These are phyloP conservation scores for Oryza rufipogon DNA, from an alignment of 176 grass and related monocot genomes.

Conservation along the genomic window DNA sequence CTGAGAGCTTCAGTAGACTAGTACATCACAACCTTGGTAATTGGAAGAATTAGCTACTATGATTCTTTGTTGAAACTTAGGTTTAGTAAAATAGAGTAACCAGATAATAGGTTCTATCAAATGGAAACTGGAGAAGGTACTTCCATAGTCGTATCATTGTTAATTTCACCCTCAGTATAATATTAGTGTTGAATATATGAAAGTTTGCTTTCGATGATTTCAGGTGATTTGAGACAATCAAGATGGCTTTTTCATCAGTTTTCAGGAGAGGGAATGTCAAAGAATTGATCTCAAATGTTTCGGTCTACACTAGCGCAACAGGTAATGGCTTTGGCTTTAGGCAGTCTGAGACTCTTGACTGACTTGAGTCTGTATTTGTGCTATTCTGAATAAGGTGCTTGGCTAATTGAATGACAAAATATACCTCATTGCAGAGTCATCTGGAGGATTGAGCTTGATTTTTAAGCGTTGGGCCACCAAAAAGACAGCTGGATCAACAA, in stretches of 20 bases:
- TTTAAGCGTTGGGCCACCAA: slow-evolving; percentile 92
- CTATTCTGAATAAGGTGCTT: slow-evolving; percentile 12
- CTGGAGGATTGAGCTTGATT: slow-evolving; percentile 66
- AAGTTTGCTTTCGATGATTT: not conserved
- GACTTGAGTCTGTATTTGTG: not conserved
- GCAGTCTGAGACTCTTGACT: not conserved
- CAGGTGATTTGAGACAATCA: slow-evolving; percentile 25
- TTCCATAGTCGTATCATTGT: not conserved
- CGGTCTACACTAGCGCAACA: slow-evolving; percentile 49
- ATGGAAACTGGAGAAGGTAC: not conserved
- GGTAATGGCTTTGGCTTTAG: slow-evolving; percentile 37
- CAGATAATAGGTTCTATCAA: not conserved
- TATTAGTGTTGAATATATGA: not conserved
- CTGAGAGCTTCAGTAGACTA: not conserved
- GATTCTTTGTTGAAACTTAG: not conserved
- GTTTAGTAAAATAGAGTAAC: slow-evolving; percentile 4
- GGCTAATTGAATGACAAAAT: not conserved
- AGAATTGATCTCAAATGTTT: slow-evolving; percentile 70
- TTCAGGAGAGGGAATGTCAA: slow-evolving; percentile 73
- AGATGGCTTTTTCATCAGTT: slow-evolving; percentile 56
- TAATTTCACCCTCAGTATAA: not conserved
- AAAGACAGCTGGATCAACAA: slow-evolving; percentile 76
- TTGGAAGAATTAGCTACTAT: not conserved
- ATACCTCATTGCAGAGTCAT: slow-evolving; percentile 53
- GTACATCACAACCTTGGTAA: not conserved